phyloP scores from a whole-genome alignment of 2,329 filamentous ascomycete genomes.

The Venturiaceae sp. region DNA sequence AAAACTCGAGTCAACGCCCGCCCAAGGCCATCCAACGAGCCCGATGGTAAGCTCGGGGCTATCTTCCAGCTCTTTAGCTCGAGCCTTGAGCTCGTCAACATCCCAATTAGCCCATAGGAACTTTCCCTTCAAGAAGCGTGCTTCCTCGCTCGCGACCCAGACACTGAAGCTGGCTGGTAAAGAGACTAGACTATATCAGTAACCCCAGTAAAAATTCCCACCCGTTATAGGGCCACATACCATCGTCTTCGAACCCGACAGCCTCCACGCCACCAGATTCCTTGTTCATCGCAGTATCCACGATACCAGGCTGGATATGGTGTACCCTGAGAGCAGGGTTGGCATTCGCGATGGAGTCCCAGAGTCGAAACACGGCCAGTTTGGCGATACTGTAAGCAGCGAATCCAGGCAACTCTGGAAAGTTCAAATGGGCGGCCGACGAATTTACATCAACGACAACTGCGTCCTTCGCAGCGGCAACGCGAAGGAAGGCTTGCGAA shows the following conservation, averaged over 20 bases:
- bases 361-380: slow-evolving; percentile 19
- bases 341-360: slow-evolving; percentile 20
- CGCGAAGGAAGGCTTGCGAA: slow-evolving; percentile 14
- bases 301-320: slow-evolving; percentile 24
- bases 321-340: slow-evolving; percentile 23
- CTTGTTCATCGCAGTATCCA: slow-evolving; percentile 21
- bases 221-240: background rate
- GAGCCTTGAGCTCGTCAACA: slow-evolving; percentile 19
- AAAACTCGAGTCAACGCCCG: too few species aligned
- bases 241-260: background rate
- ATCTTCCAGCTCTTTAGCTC: slow-evolving; percentile 11
- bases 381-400: slow-evolving; percentile 25
- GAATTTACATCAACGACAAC: slow-evolving; percentile 17
- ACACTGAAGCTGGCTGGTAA: slow-evolving; percentile 17
- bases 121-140: slow-evolving; percentile 12
- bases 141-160: slow-evolving; percentile 22
- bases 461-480: slow-evolving; percentile 12
- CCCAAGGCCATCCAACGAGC: slow-evolving; percentile 14
- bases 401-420: slow-evolving; percentile 8
- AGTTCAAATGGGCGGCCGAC: slow-evolving; percentile 8
- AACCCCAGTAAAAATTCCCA: too few species aligned
- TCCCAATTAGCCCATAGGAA: slow-evolving; percentile 20
- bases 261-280: background rate
- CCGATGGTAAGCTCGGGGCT: slow-evolving; percentile 13
- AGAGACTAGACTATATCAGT: background rate